Evolutionary conservation across 306 rosid species (phyloP).

Genomic region (Acacia melanoxylon): DNA sequence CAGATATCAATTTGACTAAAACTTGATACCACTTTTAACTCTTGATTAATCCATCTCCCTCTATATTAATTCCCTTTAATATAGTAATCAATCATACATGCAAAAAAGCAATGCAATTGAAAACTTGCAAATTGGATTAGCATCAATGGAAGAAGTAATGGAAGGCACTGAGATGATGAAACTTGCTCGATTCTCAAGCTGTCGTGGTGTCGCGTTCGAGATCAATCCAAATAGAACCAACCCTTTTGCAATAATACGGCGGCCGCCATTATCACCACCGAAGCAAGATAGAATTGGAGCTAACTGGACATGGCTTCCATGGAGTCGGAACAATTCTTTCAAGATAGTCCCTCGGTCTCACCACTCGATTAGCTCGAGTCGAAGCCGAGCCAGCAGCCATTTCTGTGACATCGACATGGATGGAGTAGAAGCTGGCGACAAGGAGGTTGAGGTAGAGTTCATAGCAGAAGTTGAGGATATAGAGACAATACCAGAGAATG

Average conservation of each 20-base stretch:
- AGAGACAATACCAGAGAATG: conserved; percentile 25
- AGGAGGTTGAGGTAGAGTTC: conserved; percentile 31
- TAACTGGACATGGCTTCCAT: conserved; percentile 47
- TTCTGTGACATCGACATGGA: conserved; percentile 48
- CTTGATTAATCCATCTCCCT: not conserved
- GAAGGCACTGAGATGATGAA: conserved; percentile 31
- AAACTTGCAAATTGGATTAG: not conserved
- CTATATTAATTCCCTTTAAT: not conserved
- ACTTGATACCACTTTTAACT: not conserved
- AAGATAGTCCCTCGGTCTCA: conserved; percentile 24
- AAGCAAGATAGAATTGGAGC: conserved; percentile 25
- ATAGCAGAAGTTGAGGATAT: conserved; percentile 20
- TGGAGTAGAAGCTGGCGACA: not conserved
- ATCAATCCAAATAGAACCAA: conserved; percentile 41
- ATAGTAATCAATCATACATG: not conserved
- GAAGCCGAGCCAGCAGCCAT: conserved; percentile 46
- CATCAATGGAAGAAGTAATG: conserved; percentile 30
- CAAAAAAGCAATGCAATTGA: not conserved
- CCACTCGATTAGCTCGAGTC: conserved; percentile 27
- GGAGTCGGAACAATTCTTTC: conserved; percentile 42
- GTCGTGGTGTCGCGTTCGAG: conserved; percentile 58
- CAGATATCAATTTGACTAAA: not conserved
- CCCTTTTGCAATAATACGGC: conserved; percentile 38
- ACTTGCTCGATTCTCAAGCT: conserved; percentile 50
- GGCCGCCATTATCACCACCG: not conserved